A percentile compares a stretch with the other conserved stretches of the same genome.
Evolutionary conservation across 2,329 filamentous ascomycete genomes (phyloP).

Genomic region (Pleurostoma richardsiae): DNA sequence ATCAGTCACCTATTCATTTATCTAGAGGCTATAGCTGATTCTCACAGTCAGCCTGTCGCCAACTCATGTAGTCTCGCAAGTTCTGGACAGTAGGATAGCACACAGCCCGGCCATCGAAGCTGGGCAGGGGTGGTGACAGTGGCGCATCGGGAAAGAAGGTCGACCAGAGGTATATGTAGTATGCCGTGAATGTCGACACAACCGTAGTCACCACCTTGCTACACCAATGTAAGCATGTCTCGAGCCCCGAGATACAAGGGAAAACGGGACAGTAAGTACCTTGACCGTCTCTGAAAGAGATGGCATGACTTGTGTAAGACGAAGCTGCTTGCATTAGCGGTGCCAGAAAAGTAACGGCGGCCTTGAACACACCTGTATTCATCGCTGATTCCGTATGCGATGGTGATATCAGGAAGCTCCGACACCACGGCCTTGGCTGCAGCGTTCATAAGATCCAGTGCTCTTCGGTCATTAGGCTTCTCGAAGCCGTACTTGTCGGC

Average conservation of each 20-base stretch:
- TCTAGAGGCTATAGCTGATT: neutral
- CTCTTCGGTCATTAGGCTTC: slow-evolving; percentile 88
- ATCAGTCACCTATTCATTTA: slow-evolving; percentile 8
- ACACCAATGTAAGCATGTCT: neutral
- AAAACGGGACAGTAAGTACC: slow-evolving; percentile 39
- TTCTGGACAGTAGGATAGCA: slow-evolving; percentile 80
- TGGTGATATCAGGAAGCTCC: slow-evolving; percentile 76
- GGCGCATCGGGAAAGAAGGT: slow-evolving; percentile 67
- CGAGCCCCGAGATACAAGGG: neutral
- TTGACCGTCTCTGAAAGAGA: slow-evolving; percentile 80
- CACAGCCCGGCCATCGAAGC: slow-evolving; percentile 89
- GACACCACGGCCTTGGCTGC: slow-evolving; percentile 81
- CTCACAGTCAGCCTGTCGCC: slow-evolving; percentile 94
- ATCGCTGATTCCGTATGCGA: slow-evolving; percentile 92
- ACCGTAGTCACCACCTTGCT: slow-evolving; percentile 90
- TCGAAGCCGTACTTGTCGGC: slow-evolving; percentile 78
- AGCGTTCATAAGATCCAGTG: slow-evolving; percentile 89
- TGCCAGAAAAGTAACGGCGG: neutral
- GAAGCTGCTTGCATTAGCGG: slow-evolving; percentile 53
- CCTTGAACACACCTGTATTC: slow-evolving; percentile 64
- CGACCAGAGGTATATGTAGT: slow-evolving; percentile 81
- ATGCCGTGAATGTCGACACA: slow-evolving; percentile 87
- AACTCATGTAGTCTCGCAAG: slow-evolving; percentile 90
- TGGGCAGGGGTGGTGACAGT: slow-evolving; percentile 71
- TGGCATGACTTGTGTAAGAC: slow-evolving; percentile 78